Conservation (phyloP, 768 basidiomycete genomes). For the Mycena polygramma region DNA sequence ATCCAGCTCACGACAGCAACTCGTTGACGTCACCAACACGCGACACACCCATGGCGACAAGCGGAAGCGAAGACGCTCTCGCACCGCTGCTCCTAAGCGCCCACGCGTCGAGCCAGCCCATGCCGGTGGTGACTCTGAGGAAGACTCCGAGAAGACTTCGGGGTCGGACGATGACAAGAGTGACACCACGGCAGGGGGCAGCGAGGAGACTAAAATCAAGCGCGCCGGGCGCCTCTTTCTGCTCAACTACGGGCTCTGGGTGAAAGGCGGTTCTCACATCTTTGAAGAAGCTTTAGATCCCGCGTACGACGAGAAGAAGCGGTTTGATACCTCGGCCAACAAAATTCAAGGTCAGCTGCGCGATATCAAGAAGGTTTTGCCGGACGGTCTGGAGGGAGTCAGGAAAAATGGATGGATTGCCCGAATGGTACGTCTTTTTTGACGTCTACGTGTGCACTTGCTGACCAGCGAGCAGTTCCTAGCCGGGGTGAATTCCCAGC, state of each 20-base stretch:
- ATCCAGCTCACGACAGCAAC: background rate
- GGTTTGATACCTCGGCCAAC: background rate
- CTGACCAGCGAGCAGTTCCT: background rate
- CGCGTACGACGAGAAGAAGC: background rate
- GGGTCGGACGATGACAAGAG: background rate
- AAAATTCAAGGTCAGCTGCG: slow-evolving; percentile 23
- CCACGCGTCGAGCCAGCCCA: background rate
- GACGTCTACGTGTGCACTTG: too few species aligned
- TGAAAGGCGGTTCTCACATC: slow-evolving; percentile 1
- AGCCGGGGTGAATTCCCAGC: slow-evolving; percentile 2
- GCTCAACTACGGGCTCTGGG: slow-evolving; percentile 1
- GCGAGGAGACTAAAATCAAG: background rate
- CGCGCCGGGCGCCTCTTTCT: background rate
- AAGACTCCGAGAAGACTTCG: background rate
- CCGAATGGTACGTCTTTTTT: too few species aligned
- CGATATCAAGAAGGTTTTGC: slow-evolving; percentile 4
- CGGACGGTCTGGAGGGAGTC: background rate
- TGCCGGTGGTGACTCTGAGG: background rate
- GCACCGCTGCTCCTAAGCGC: background rate
- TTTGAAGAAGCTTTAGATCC: background rate
- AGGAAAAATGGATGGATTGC: too few species aligned
- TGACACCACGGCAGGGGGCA: background rate
- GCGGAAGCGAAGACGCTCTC: background rate
- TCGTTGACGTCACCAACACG: slow-evolving; percentile 16
- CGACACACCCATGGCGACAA: background rate